phyloP scores from a whole-genome alignment of 352 stramenopile species.

The Phytophthora capsici region DNA sequence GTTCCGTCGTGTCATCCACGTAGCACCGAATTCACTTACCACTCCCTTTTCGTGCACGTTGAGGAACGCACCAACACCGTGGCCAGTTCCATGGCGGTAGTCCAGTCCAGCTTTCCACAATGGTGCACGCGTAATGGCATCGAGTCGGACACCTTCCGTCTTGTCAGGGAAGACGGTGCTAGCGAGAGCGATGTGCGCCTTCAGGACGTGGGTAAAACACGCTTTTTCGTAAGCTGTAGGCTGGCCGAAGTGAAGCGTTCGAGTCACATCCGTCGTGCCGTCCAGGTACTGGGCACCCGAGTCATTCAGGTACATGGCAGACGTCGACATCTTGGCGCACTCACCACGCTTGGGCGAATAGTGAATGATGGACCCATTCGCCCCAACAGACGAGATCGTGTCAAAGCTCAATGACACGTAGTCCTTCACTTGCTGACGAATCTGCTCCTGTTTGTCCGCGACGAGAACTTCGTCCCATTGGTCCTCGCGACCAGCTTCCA shows the following conservation, averaged over 20 bases:
- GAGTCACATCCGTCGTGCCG: slow-evolving; percentile 99
- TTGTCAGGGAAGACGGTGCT: slow-evolving; percentile 88
- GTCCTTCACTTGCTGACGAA: slow-evolving; percentile 83
- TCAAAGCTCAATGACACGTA: slow-evolving; percentile 97
- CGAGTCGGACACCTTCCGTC: slow-evolving; percentile 95
- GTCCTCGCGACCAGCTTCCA: slow-evolving; percentile 57
- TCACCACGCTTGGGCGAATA: slow-evolving; percentile 87
- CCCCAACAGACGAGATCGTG: slow-evolving; percentile 97
- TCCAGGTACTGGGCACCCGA: slow-evolving; percentile 98
- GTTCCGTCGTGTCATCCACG: too few species aligned
- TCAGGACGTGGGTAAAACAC: slow-evolving; percentile 97
- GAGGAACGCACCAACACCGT: slow-evolving; percentile 96
- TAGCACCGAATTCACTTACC: too few species aligned
- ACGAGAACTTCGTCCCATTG: slow-evolving; percentile 86
- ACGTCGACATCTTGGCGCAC: slow-evolving; percentile 89
- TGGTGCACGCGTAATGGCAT: slow-evolving; percentile 95
- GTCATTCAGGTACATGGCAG: slow-evolving; percentile 98
- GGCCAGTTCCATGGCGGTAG: slow-evolving; percentile 98
- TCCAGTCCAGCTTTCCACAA: slow-evolving; percentile 96
- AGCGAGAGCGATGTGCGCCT: slow-evolving; percentile 97
- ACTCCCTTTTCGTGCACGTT: slow-evolving; percentile 97
- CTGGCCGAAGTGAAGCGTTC: slow-evolving; percentile 97
- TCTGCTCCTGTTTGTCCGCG: slow-evolving; percentile 91
- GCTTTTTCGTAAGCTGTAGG: slow-evolving; percentile 93
- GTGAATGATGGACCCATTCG: slow-evolving; percentile 98